Conservation (phyloP, 192 early-diverging fungal species). For the Phycomyces blakesleeanus region DNA sequence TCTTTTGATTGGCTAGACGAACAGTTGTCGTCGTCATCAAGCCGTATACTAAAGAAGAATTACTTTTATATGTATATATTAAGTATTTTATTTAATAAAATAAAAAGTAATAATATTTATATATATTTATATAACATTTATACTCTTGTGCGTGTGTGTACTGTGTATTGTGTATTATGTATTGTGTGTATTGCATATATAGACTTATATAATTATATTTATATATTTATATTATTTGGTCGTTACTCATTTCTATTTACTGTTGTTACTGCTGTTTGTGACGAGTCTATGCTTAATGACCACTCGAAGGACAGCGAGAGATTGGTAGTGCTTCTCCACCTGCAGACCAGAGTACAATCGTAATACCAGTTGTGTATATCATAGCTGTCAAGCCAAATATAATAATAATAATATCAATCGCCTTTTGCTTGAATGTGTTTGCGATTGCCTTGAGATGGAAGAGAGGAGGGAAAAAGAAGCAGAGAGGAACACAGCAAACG, state of each 20-base stretch:
- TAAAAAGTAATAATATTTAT: not conserved
- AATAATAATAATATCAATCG: constrained; percentile 58
- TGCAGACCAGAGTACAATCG: constrained; percentile 47
- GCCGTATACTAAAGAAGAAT: not conserved
- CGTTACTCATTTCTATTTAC: not conserved
- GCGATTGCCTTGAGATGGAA: constrained; percentile 71
- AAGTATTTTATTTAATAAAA: not conserved
- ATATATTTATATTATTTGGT: not conserved
- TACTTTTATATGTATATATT: not conserved
- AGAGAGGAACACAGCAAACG: constrained; percentile 66
- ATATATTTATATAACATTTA: constrained; percentile 7
- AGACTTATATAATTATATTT: constrained; percentile 3
- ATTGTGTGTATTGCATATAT: not conserved
- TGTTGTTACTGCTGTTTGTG: no score
- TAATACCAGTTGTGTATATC: constrained; percentile 76
- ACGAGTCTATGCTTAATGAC: not conserved
- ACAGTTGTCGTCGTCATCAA: not conserved
- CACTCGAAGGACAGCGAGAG: constrained; percentile 19
- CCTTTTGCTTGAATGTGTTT: constrained; percentile 40
- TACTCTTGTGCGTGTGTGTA: no score
- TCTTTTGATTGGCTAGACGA: no score
- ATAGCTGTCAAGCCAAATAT: constrained; percentile 66
- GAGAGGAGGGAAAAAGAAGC: constrained; percentile 83
- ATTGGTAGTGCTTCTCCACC: constrained; percentile 19
- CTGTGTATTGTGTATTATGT: no score